These are phyloP conservation scores for Penicillium crustosum DNA, from an alignment of 2,329 filamentous ascomycete species.

Conservation along the genomic window DNA sequence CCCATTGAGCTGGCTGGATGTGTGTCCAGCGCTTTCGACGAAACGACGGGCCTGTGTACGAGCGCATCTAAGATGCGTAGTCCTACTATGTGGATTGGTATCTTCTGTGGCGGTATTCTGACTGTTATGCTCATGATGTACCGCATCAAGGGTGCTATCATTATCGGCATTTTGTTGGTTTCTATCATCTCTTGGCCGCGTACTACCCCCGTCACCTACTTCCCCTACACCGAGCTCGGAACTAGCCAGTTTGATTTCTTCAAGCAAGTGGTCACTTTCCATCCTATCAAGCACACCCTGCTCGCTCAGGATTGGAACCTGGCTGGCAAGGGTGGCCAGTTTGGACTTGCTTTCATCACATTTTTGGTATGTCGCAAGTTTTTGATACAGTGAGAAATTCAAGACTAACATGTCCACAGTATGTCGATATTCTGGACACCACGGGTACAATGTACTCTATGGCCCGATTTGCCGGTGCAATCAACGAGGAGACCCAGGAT, in stretches of 20 bases:
- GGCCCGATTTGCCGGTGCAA: conserved; percentile 77
- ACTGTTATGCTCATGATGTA: conserved; percentile 82
- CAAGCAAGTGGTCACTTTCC: conserved; percentile 82
- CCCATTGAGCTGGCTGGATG: conserved; percentile 78
- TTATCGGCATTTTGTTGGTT: conserved; percentile 77
- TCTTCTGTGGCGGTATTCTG: conserved; percentile 80
- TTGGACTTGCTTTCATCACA: conserved; percentile 79
- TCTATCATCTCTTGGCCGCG: conserved; percentile 88
- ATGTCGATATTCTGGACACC: conserved; percentile 84
- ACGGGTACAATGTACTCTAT: conserved; percentile 88
- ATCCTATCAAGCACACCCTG: conserved; percentile 68
- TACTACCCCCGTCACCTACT: conserved; percentile 72
- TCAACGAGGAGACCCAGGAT: conserved; percentile 79
- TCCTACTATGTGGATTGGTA: conserved; percentile 82
- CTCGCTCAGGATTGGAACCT: conserved; percentile 74
- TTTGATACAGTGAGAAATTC: not conserved
- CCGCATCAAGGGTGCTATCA: conserved; percentile 82
- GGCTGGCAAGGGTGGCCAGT: conserved; percentile 67
- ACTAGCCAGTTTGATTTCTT: conserved; percentile 79
- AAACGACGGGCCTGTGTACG: conserved; percentile 58
- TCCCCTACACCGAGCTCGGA: conserved; percentile 70
- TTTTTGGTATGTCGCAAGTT: conserved; percentile 55
- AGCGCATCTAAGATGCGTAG: conserved; percentile 69
- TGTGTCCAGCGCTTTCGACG: conserved; percentile 35
- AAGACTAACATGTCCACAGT: conserved; percentile 38